Evolutionary conservation across 805 yeast species (phyloP), one percentile per base, ranked within the genome.

Genomic region (Sungouiella thailandica): DNA sequence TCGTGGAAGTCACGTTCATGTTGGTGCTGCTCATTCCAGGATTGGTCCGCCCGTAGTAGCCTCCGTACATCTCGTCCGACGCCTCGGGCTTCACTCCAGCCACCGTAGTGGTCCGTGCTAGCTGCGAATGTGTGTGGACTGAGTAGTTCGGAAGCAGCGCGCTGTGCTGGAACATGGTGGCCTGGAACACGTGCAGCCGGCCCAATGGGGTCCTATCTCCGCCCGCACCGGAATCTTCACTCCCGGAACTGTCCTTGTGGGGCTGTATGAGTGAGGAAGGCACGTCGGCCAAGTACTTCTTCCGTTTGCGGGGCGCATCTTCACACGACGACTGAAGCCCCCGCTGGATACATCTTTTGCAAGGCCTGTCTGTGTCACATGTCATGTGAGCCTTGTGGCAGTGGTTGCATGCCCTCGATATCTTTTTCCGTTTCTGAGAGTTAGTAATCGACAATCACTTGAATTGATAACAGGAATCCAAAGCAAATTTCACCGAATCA

Each of bases 311-410:
- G 2, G 93, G 93, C 4, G 96, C 96, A 61, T 93, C 97, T 20
- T 75, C 76, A 60, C 97, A 90, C 0, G 84, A 68, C 11, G 64
- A 72, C 2, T 70, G 72, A 11, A 87, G 59, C 0, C 89, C 90
- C 49, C 87, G 69, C 18, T 67, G 68, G 3, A 82, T 55, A 57
- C 98, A 90, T 31, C 96, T 58, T 35, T 72, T 70, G 50, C 98
- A 90, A 0, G 95, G 95, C 24, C 95, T 74, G 53, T 63, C 72
- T 36, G 79, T 75, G 47, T 89, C 96, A 57, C 98, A 90, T 0
- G 97, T 85, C 69, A 89, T 76, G 56, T 90, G 98, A 2, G 95
- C 84, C 48, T 78, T 76, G 40, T 89, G 88, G 53, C 98, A 90
- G 59, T 89, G 93, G 25, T 76, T 75, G 48, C 98, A 90, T 4